These are phyloP conservation scores for Colletotrichum sp. DNA, from an alignment of 2,329 filamentous ascomycete genomes.

Conservation along the genomic window DNA sequence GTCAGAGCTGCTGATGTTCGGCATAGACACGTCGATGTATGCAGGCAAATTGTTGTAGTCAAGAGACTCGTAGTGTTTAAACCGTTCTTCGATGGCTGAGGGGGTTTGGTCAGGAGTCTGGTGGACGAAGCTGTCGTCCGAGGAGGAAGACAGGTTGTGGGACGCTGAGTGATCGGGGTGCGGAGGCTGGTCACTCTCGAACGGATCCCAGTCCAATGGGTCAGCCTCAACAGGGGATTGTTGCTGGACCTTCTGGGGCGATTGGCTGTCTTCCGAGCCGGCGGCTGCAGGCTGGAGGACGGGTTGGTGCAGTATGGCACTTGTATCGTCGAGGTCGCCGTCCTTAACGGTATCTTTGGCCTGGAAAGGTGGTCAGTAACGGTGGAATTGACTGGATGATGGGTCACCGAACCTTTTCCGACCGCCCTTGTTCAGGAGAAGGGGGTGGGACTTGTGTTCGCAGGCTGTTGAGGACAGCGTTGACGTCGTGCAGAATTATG, in stretches of 20 bases:
- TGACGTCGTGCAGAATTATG: background rate
- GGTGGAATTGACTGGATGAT: background rate
- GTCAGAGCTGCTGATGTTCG: background rate
- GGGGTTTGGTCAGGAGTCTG: background rate
- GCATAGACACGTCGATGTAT: background rate
- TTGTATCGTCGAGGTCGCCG: background rate
- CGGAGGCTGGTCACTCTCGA: background rate
- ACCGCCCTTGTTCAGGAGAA: background rate
- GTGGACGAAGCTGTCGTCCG: background rate
- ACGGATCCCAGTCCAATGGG: background rate
- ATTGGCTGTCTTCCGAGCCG: background rate
- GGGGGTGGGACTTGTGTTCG: background rate
- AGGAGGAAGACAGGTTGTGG: background rate
- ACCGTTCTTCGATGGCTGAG: background rate
- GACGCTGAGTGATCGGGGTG: background rate
- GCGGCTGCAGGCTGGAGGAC: background rate
- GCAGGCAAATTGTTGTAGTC: background rate
- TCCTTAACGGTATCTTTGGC: background rate
- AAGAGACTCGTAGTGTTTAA: background rate
- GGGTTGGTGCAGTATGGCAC: fast-evolving
- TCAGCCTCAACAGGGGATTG: background rate
- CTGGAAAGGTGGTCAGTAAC: background rate
- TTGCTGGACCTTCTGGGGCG: background rate
- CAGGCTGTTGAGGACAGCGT: background rate
- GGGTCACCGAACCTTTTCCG: background rate